Conservation (phyloP, 345 rosid genomes). For the Pistacia atlantica region DNA sequence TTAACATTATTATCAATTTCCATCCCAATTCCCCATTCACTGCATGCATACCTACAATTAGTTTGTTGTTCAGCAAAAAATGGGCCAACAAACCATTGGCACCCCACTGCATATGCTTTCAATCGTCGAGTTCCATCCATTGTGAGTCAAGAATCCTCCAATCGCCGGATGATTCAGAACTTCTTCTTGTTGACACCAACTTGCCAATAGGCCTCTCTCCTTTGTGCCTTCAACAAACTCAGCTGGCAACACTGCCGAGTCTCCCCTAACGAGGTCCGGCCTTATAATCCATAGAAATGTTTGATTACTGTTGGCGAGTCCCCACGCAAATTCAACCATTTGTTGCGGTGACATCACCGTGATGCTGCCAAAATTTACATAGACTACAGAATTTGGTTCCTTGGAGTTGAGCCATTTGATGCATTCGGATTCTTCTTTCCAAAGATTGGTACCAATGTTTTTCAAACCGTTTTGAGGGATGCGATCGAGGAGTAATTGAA, state of each 20-base stretch:
- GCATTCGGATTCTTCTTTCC: conserved; percentile 31
- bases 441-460: conserved; percentile 13
- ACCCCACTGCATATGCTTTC: conserved; percentile 30
- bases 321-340: conserved; percentile 30
- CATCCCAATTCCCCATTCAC: conserved; percentile 45
- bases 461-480: not conserved
- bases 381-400: conserved; percentile 27
- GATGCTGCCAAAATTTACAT: conserved; percentile 31
- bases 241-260: conserved; percentile 7
- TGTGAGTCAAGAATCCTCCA: conserved; percentile 24
- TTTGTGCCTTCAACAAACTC: conserved; percentile 15
- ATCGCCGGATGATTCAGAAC: conserved; percentile 26
- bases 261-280: conserved; percentile 22
- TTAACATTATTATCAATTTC: conserved; percentile 42
- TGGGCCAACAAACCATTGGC: conserved; percentile 35
- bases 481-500: conserved; percentile 20
- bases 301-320: conserved; percentile 26
- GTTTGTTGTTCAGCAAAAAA: conserved; percentile 33
- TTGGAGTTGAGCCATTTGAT: conserved; percentile 24
- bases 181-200: conserved; percentile 30
- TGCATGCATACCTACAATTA: conserved; percentile 32
- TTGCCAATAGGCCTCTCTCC: conserved; percentile 17
- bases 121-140: conserved; percentile 33
- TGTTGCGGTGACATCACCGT: conserved; percentile 20
- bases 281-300: conserved; percentile 29